phyloP scores from a whole-genome alignment of 139 green algal genomes.

The Penium margaritaceum region DNA sequence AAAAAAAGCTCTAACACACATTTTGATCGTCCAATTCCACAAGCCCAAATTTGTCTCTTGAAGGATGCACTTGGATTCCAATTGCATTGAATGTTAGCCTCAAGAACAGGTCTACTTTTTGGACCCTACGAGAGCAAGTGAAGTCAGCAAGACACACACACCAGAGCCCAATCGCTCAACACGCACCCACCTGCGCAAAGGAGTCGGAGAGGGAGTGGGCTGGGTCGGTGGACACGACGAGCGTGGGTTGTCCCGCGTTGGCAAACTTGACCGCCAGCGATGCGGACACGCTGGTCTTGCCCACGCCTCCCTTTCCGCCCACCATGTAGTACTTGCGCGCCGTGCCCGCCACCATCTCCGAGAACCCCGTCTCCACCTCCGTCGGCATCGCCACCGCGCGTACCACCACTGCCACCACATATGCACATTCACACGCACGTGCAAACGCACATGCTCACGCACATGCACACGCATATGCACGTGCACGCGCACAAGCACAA shows the following conservation, averaged over 20 bases:
- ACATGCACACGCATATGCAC: too few species aligned
- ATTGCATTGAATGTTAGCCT: background rate
- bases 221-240: conserved; percentile 94
- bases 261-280: conserved; percentile 83
- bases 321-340: conserved; percentile 53
- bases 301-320: conserved; percentile 87
- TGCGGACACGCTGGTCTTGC: conserved; percentile 86
- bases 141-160: background rate
- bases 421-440: too few species aligned
- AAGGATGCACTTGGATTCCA: conserved; percentile 73
- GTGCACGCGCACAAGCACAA: too few species aligned
- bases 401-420: too few species aligned
- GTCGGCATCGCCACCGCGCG: too few species aligned
- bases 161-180: too few species aligned
- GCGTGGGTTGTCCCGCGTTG: conserved; percentile 71
- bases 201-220: conserved; percentile 91
- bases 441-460: too few species aligned
- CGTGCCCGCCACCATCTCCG: conserved; percentile 24
- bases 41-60: conserved; percentile 72
- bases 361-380: too few species aligned
- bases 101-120: background rate
- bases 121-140: background rate
- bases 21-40: conserved; percentile 79
- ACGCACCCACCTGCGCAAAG: conserved; percentile 65
- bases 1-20: conserved; percentile 52